Evolutionary conservation across 2,329 filamentous ascomycete species (phyloP).

Genomic region (Cordyceps cicadae): DNA sequence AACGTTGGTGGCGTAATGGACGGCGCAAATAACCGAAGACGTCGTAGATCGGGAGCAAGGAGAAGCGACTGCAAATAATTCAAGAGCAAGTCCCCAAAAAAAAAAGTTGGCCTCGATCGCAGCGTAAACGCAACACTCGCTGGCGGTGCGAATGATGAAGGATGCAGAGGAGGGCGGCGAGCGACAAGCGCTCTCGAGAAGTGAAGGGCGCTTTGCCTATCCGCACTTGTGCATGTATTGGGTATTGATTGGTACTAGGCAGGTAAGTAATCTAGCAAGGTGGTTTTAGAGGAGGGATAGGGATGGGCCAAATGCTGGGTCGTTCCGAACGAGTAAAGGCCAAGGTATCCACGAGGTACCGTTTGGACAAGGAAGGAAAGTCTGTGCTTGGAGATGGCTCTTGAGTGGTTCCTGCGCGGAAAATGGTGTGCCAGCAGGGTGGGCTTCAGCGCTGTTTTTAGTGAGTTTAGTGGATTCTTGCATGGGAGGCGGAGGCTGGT

Average conservation of each 20-base stretch:
- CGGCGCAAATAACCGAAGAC: not conserved
- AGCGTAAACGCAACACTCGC: not conserved
- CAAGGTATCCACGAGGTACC: constrained; percentile 1
- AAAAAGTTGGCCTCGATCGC: not conserved
- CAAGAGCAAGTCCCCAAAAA: not conserved
- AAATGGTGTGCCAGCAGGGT: not conserved
- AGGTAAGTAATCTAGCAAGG: too few relatives aligned
- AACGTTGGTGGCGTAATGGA: not conserved
- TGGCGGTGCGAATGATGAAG: constrained; percentile 4
- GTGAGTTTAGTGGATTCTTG: not conserved
- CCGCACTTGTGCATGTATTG: not conserved
- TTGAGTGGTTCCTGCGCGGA: not conserved
- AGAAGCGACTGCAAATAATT: not conserved
- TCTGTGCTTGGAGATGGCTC: not conserved
- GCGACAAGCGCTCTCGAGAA: not conserved
- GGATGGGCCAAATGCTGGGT: not conserved
- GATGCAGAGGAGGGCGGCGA: not conserved
- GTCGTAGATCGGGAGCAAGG: not conserved
- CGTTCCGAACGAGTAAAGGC: not conserved
- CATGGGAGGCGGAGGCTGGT: not conserved
- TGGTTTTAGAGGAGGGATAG: not conserved
- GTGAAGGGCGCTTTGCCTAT: not conserved
- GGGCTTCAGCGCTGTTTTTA: not conserved
- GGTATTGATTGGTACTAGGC: too few relatives aligned
- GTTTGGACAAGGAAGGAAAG: not conserved